Evolutionary conservation across 2,329 filamentous ascomycete genomes (phyloP), one percentile per base, ranked within the genome.

Genomic region (Trematosphaeria pertusa): DNA sequence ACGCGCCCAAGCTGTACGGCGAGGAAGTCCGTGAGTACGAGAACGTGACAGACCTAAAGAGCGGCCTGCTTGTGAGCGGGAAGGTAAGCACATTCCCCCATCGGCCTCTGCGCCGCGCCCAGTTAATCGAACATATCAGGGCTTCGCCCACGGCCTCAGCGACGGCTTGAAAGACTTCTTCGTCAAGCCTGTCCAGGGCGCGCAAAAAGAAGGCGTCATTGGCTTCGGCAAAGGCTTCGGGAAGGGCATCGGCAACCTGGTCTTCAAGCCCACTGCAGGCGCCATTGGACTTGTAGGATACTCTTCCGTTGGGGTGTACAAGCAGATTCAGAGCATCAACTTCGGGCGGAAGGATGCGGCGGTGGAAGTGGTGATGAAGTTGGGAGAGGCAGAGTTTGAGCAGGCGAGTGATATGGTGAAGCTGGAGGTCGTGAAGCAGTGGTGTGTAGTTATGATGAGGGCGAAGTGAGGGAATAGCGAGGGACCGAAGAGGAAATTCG

Each of bases 1-100:
- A 96, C 61, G 85, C 88, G 7, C 91, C 91, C 0, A 86, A 83
- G 56, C 75, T 95, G 1, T 96, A 96, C 64, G 88, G 91, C 26
- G 91, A 96, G 61, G 83, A 88, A 2, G 84, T 96, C 0, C 81
- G 89, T 5, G 85, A 87, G 7, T 75, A 81, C 1, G 87, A 89
- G 48, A 89, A 88, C 55, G 87, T 96, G 4, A 90, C 87, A 0
- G 87, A 85, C 36, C 73, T 96, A 37, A 78, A 81, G 34, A 88
- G 85, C 51, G 91, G 91, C 0, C 71, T 96, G 18, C 83, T 80
- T 51, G 84, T 90, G 31, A 90, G 90, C 2, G 83, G 87, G 3
- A 90, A 87, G 67, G 81, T 79, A 44, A 12, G 48, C 42, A 33
- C n/a, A n/a, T n/a, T n/a, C 2, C 30, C 11, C 15, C 28, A 10